Conservation (phyloP, 257 asterid species). For the Cynanchum wilfordii region DNA sequence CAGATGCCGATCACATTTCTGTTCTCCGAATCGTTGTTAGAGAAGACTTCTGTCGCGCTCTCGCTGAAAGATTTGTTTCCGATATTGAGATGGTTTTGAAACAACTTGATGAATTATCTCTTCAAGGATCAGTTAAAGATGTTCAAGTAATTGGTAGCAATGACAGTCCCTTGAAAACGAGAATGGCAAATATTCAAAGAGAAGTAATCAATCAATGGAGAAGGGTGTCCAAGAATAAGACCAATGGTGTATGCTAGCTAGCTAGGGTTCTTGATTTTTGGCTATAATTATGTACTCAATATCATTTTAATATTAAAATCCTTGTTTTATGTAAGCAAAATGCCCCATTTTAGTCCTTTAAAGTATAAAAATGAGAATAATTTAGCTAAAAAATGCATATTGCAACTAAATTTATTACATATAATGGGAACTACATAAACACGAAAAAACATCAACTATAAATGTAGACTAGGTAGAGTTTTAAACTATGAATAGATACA, state of each 20-base stretch:
- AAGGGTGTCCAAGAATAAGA: constrained; percentile 47
- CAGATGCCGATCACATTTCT: constrained; percentile 53
- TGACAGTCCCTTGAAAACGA: constrained; percentile 15
- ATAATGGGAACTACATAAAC: no score
- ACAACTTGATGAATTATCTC: constrained; percentile 47
- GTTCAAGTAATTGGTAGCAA: constrained; percentile 21
- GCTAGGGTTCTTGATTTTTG: constrained; percentile 15
- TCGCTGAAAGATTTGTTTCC: constrained; percentile 55
- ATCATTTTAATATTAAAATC: no score
- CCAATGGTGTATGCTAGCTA: constrained; percentile 56
- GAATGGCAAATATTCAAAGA: constrained; percentile 18
- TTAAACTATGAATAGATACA: no score
- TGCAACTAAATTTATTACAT: no score
- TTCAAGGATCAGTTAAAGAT: constrained; percentile 24
- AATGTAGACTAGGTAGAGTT: no score
- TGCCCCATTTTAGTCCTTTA: no score
- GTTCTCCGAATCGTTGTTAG: constrained; percentile 59
- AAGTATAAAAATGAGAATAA: no score
- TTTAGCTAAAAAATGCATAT: no score
- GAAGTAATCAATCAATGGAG: constrained; percentile 49
- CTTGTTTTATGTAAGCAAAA: no score
- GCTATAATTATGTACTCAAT: no score
- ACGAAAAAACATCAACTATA: no score
- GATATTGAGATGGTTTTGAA: constrained; percentile 44
- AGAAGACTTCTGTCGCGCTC: constrained; percentile 57